Conservation (phyloP, 2,329 filamentous ascomycete genomes). For the Cladosporium sp. region DNA sequence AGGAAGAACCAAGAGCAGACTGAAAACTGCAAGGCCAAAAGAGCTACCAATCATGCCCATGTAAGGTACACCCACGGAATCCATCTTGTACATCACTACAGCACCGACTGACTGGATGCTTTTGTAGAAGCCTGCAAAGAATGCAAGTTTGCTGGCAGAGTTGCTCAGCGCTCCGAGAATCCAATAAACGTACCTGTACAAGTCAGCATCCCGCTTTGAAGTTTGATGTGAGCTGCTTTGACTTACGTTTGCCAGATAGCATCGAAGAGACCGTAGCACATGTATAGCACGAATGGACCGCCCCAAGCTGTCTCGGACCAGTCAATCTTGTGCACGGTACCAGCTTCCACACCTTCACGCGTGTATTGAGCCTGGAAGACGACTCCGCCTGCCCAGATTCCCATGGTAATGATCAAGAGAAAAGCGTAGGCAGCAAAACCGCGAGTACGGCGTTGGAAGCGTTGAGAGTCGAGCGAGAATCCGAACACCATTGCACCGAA, state of each 20-base stretch:
- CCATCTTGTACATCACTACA: background rate
- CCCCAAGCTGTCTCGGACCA: constrained; percentile 66
- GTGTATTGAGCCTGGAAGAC: constrained; percentile 66
- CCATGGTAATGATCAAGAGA: constrained; percentile 68
- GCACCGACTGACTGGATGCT: constrained; percentile 76
- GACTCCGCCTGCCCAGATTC: constrained; percentile 78
- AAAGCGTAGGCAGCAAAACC: constrained; percentile 61
- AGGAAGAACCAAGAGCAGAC: background rate
- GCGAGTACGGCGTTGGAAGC: constrained; percentile 59
- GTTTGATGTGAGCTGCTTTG: constrained; percentile 46
- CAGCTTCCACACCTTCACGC: constrained; percentile 19
- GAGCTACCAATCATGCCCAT: background rate
- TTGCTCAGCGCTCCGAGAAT: constrained; percentile 93
- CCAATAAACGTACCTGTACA: constrained; percentile 59
- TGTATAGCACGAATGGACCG: constrained; percentile 81
- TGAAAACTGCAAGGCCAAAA: background rate
- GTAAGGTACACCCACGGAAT: background rate
- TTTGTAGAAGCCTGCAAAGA: constrained; percentile 88
- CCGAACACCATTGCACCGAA: constrained; percentile 71
- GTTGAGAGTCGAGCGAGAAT: constrained; percentile 59
- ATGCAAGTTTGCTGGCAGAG: constrained; percentile 85
- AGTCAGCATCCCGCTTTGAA: background rate
- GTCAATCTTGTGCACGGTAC: constrained; percentile 47
- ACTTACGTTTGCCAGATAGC: constrained; percentile 85
- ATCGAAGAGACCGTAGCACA: constrained; percentile 83